These are phyloP conservation scores for Kodamaea laetipori DNA, from an alignment of 805 yeast species.

Conservation along the genomic window DNA sequence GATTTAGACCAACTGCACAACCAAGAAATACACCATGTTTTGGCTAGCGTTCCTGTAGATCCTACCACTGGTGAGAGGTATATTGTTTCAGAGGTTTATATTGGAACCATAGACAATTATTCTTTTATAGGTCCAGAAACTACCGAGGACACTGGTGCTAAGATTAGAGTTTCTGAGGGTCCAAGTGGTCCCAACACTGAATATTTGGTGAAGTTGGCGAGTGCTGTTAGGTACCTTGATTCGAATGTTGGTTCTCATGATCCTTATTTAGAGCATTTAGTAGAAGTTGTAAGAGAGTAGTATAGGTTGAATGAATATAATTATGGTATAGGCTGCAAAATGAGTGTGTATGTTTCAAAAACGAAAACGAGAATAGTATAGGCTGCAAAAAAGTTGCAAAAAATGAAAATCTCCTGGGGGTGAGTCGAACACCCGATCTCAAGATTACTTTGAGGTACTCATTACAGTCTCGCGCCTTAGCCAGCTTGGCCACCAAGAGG, in stretches of 20 bases:
- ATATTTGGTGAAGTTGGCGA: slow-evolving; percentile 58
- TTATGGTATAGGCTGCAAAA: not conserved
- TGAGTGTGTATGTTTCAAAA: not conserved
- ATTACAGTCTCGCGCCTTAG: slow-evolving; percentile 51
- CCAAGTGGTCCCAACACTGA: slow-evolving; percentile 83
- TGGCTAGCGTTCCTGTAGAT: slow-evolving; percentile 18
- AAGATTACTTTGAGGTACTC: slow-evolving; percentile 30
- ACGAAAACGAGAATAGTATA: no score
- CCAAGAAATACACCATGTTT: slow-evolving; percentile 8
- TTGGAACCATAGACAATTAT: slow-evolving; percentile 78
- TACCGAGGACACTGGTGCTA: slow-evolving; percentile 57
- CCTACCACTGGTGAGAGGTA: slow-evolving; percentile 39
- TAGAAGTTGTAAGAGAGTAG: slow-evolving; percentile 15
- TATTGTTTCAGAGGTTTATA: slow-evolving; percentile 67
- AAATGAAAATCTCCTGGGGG: slow-evolving; percentile 45
- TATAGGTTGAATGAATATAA: no score
- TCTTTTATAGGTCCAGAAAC: slow-evolving; percentile 86
- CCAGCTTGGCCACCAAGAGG: slow-evolving; percentile 51
- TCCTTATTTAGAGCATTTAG: slow-evolving; percentile 37
- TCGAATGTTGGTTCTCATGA: slow-evolving; percentile 26
- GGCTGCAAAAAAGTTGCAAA: not conserved
- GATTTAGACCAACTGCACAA: not conserved
- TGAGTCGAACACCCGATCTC: slow-evolving; percentile 54
- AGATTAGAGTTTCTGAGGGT: slow-evolving; percentile 61
- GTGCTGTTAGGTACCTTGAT: slow-evolving; percentile 39